Conservation (phyloP, 345 rosid species). For the Gynandropsis gynandra region DNA sequence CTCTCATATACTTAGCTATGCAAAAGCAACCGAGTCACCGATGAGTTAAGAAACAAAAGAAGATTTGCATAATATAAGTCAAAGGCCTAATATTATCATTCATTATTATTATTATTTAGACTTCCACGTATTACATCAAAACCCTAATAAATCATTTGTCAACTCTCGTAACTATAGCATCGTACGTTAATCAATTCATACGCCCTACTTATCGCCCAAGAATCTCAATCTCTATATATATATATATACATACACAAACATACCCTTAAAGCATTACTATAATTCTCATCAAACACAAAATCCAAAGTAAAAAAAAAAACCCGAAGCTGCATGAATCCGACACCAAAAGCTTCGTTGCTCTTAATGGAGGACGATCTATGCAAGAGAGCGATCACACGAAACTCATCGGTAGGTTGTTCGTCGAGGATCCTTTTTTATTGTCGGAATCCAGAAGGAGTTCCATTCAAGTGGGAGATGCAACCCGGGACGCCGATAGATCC, state of each 20-base stretch:
- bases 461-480: constrained; percentile 60
- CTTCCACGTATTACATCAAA: constrained; percentile 15
- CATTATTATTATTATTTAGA: not conserved
- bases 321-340: constrained; percentile 25
- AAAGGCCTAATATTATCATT: constrained; percentile 4
- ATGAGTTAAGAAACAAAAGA: constrained; percentile 25
- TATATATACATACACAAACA: not conserved
- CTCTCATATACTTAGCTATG: constrained; percentile 16
- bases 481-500: constrained; percentile 51
- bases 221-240: constrained; percentile 15
- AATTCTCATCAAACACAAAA: constrained; percentile 5
- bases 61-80: not conserved
- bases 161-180: constrained; percentile 16
- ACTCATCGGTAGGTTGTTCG: constrained; percentile 32
- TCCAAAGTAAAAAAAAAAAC: not conserved
- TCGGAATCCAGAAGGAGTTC: constrained; percentile 35
- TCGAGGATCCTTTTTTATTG: constrained; percentile 30
- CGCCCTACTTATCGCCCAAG: constrained; percentile 4
- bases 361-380: constrained; percentile 32
- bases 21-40: constrained; percentile 27
- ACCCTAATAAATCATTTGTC: constrained; percentile 19
- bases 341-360: constrained; percentile 29
- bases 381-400: constrained; percentile 35
- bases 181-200: constrained; percentile 17
- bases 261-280: constrained; percentile 1